These are phyloP conservation scores for Alternaria triticimaculans DNA, from an alignment of 2,329 filamentous ascomycete species.

Conservation along the genomic window DNA sequence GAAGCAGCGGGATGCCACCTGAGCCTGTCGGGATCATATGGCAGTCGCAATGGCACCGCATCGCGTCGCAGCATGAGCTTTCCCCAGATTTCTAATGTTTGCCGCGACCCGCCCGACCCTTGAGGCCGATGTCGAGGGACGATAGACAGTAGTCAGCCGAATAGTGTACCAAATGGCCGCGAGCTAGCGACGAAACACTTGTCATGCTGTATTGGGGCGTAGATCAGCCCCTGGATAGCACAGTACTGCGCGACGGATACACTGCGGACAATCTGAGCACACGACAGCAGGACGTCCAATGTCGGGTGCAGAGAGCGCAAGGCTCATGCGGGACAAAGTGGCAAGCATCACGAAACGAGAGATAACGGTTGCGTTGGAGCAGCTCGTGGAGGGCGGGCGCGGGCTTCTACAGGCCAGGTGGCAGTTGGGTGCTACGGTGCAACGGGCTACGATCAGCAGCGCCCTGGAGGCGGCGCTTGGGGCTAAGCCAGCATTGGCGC, in stretches of 20 bases:
- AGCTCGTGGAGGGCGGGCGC: constrained; percentile 12
- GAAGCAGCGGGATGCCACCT: neutral
- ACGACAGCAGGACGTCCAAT: neutral
- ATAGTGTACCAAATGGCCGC: constrained; percentile 14
- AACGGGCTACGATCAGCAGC: constrained; percentile 18
- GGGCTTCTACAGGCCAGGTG: constrained; percentile 37
- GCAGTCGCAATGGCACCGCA: neutral
- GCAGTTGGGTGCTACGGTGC: constrained; percentile 19
- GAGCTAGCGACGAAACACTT: constrained; percentile 41
- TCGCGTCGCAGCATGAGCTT: constrained; percentile 28
- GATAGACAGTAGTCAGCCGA: constrained; percentile 15
- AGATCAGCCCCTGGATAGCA: constrained; percentile 32
- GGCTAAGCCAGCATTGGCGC: constrained; percentile 26
- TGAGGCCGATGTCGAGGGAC: constrained; percentile 27
- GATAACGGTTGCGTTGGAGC: constrained; percentile 31
- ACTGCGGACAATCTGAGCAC: constrained; percentile 9
- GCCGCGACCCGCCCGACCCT: constrained; percentile 35
- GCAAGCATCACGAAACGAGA: constrained; percentile 30
- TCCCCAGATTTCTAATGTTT: constrained; percentile 37
- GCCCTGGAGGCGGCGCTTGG: constrained; percentile 19
- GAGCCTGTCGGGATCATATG: neutral
- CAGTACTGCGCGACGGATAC: constrained; percentile 13
- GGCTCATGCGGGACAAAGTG: constrained; percentile 11
- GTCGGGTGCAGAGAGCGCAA: neutral
- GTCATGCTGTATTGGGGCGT: constrained; percentile 34